Evolutionary conservation across 768 basidiomycete genomes (phyloP).

Genomic region (Asterophora parasitica): DNA sequence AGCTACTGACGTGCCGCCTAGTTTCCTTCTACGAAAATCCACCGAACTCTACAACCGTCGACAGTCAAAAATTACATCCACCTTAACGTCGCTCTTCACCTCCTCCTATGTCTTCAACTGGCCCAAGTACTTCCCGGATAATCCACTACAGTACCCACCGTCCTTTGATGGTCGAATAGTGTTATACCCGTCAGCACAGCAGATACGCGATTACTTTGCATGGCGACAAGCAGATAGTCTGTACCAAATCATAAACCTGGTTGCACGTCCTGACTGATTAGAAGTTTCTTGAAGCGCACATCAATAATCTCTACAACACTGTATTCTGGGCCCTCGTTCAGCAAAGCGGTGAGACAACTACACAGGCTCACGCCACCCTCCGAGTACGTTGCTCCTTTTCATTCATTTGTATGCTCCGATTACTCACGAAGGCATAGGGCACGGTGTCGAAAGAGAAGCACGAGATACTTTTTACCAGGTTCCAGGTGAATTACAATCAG

Average conservation of each 20-base stretch:
- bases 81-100: slow-evolving; percentile 83
- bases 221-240: slow-evolving; percentile 96
- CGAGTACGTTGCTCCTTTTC: slow-evolving; percentile 39
- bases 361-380: slow-evolving; percentile 78
- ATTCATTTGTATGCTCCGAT: not conserved
- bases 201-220: slow-evolving; percentile 86
- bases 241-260: slow-evolving; percentile 23
- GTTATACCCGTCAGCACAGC: slow-evolving; percentile 66
- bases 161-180: slow-evolving; percentile 90
- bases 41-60: slow-evolving; percentile 83
- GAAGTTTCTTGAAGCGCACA: slow-evolving; percentile 62
- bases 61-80: slow-evolving; percentile 79
- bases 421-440: slow-evolving; percentile 45
- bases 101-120: slow-evolving; percentile 88
- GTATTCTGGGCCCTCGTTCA: slow-evolving; percentile 91
- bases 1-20: slow-evolving; percentile 27
- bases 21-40: slow-evolving; percentile 79
- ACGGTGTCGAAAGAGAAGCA: slow-evolving; percentile 88
- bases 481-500: slow-evolving; percentile 84
- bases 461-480: slow-evolving; percentile 81
- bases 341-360: slow-evolving; percentile 70
- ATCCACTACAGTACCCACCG: slow-evolving; percentile 73
- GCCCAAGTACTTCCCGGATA: slow-evolving; percentile 72
- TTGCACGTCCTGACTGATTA: not conserved
- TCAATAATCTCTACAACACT: slow-evolving; percentile 98